These are phyloP conservation scores for Amphirosellinia nigrospora DNA, from an alignment of 495 filamentous ascomycete genomes.

Conservation along the genomic window DNA sequence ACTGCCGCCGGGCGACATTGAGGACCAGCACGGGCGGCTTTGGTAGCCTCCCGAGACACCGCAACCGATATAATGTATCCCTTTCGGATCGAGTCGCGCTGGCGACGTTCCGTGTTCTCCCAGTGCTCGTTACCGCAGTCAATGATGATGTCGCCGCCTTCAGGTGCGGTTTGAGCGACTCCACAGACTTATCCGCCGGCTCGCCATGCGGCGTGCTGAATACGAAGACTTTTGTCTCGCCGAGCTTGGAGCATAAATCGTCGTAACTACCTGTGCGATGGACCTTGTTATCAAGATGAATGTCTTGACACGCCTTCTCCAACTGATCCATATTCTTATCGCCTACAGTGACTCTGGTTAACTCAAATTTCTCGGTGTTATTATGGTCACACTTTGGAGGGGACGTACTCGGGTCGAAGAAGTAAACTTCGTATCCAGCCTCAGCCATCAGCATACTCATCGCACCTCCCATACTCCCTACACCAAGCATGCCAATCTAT, in stretches of 20 bases:
- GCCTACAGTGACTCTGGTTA: not conserved
- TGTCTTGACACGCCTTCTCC: constrained; percentile 42
- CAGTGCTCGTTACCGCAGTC: constrained; percentile 78
- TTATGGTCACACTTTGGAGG: not conserved
- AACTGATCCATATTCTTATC: constrained; percentile 46
- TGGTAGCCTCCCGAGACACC: constrained; percentile 76
- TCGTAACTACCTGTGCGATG: constrained; percentile 42
- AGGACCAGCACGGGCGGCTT: constrained; percentile 68
- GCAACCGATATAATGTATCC: constrained; percentile 69
- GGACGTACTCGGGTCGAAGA: constrained; percentile 59
- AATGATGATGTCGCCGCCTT: constrained; percentile 69
- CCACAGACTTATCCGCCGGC: constrained; percentile 70
- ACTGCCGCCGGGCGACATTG: constrained; percentile 70
- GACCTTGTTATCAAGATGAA: constrained; percentile 35
- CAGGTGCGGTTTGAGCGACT: constrained; percentile 60
- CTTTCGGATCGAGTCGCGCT: constrained; percentile 61
- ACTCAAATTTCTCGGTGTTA: not conserved
- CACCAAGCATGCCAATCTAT: constrained; percentile 67
- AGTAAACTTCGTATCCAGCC: constrained; percentile 62
- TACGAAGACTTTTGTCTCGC: constrained; percentile 59
- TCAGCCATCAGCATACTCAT: constrained; percentile 72
- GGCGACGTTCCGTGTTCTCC: constrained; percentile 67
- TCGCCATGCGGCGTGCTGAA: constrained; percentile 74
- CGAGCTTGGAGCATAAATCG: constrained; percentile 30
- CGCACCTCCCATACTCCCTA: constrained; percentile 69